Base-by-base conservation (phyloP, 23 red algal genomes). In the Agarophyton chilense region DNA sequence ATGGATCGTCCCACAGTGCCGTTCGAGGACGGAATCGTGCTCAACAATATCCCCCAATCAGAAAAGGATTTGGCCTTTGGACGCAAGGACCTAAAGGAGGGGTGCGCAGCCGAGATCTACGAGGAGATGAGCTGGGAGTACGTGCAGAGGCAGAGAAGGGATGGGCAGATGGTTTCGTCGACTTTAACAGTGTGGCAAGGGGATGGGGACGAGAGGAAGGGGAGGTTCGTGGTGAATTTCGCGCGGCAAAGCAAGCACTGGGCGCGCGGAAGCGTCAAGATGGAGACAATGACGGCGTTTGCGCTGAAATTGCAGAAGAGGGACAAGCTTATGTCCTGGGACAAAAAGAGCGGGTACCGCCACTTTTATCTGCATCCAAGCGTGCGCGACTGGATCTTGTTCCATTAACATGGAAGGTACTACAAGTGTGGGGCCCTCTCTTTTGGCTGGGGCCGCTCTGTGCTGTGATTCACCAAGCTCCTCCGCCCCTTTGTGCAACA, bases 281-380 rank as follows among this genome's bases (percentile, higher is more conserved):
- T 77, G 38, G 72, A 77, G 29, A 50, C 72, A 31, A 10, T 47
- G 33, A 33, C 42, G 29, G 28, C 8, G 4, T 77, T 77, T 47
- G 40, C 39, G 29, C 31, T 50, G 72, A 39, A 50, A 40, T 11
- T 47, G 43, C 16, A 53, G 40, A 33, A 10, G 72, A 33, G 18
- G 36, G 61, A 66, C 61, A 12, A n/a, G 28, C 61, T 66, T 12
- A 33, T 90, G 51, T 90, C 72, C n/a, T 90, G 8, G 41, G 74
- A 79, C 54, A 28, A 79, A 14, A 90, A 61, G 74, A 47, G 52
- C 13, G 86, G 72, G 43, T 90, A 79, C 66, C 52, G 52, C 28
- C 86, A 90, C 41, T 34, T 90, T 16, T 49, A 65, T 10, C 52
- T 90, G 16, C 86, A 79, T 43, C 86, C 86, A 51, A 17, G 49